Conservation (phyloP, 176 grass and related monocot genomes). For the Carex parvula region DNA sequence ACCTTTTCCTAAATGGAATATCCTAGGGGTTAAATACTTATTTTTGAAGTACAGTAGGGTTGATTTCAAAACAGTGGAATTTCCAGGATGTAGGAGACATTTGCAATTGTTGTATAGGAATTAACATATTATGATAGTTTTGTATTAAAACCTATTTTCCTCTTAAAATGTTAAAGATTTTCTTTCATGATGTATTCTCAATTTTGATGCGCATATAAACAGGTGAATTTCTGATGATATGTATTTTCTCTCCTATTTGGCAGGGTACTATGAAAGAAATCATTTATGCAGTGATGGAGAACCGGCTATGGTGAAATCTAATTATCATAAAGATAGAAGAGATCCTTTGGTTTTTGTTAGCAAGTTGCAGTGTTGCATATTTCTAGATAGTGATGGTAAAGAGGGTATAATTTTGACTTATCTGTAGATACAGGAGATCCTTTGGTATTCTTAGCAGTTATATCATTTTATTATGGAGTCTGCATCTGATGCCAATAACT, state of each 20-base stretch:
- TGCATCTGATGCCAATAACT: background rate
- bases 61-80: background rate
- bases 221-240: background rate
- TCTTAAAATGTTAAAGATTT: background rate
- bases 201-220: background rate
- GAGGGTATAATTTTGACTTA: background rate
- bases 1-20: background rate
- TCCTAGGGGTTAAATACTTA: background rate
- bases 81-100: background rate
- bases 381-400: background rate
- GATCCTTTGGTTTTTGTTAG: background rate
- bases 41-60: background rate
- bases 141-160: background rate
- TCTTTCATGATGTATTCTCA: background rate
- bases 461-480: background rate
- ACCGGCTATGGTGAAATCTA: slow-evolving; percentile 50
- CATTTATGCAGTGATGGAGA: slow-evolving; percentile 47
- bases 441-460: background rate
- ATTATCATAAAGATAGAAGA: background rate
- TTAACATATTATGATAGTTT: slow-evolving; percentile 1
- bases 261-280: slow-evolving; percentile 69
- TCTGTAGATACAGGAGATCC: background rate
- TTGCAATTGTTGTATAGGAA: background rate
- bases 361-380: background rate
- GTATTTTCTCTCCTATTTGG: slow-evolving; percentile 1